Base-by-base conservation (phyloP, 2,329 filamentous ascomycete species). In the Trichophyton equinum region DNA sequence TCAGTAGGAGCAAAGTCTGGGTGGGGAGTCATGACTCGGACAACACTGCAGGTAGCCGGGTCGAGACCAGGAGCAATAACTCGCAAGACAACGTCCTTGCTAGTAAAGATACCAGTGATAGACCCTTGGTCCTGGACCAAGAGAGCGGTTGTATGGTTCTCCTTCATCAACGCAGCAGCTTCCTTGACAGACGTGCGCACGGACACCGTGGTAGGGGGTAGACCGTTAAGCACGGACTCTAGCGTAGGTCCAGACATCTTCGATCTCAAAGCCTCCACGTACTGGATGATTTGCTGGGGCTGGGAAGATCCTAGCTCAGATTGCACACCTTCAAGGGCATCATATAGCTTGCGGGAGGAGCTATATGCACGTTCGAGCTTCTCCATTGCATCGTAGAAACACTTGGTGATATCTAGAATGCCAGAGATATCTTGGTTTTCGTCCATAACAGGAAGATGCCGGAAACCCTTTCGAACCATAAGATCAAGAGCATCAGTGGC, bases 301-400 rank as follows among this genome's bases (percentile, higher is more conserved):
- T 99, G 94, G 71, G 88, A 96, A 59, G 92, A 88, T 46, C 94
- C 94, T 40, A 99, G 81, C 75, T 99, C 94, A 1, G 92, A 96
- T 76, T 99, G 94, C 2, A 99, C 94, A 74, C 94, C 94, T 76
- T 99, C 94, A 62, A 99, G 79, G 38, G 94, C 94, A 79, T 97
- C 94, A 74, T 99, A 97, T 22, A 99, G 82, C 76, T 96, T 96
- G 67, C 94, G 85, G n/a, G 94, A 99, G 15, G 94, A 97, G 66
- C 90, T 91, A 74, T 99, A 99, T 58, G 94, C 94, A 58, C 94
- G 87, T 79, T 99, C 94, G 63, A 99, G 79, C 80, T 99, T 99
- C 80, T 99, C 94, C 94, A 99, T 99, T 49, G 94, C 94, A 76
- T 99, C 94, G 76, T 99, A 99, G 76, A 99, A 99, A 77, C 94